These are phyloP conservation scores for Agrocybe chaxingu DNA, from an alignment of 768 basidiomycete genomes.

Conservation along the genomic window DNA sequence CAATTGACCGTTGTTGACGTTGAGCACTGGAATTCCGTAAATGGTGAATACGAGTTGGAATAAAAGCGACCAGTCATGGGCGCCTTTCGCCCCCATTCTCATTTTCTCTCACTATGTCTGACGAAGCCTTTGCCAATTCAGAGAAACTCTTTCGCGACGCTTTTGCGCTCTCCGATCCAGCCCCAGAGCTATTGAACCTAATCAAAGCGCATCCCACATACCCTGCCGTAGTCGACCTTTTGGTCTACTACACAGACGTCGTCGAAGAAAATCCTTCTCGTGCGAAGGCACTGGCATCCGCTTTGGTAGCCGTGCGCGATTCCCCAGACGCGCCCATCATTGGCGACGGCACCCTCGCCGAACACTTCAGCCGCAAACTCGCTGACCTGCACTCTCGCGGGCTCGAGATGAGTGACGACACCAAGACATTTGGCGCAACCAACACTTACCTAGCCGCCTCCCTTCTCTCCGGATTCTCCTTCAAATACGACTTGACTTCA, in stretches of 20 bases:
- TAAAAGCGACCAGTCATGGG: too few relatives aligned
- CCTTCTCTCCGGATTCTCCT: constrained; percentile 12
- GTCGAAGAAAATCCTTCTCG: constrained; percentile 8
- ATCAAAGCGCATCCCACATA: constrained; percentile 11
- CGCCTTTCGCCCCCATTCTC: too few relatives aligned
- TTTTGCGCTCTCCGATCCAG: constrained; percentile 7
- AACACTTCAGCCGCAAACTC: background rate
- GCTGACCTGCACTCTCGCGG: constrained; percentile 4
- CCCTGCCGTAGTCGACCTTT: constrained; percentile 4
- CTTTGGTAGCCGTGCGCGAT: background rate
- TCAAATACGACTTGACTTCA: constrained; percentile 6
- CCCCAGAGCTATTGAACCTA: constrained; percentile 7
- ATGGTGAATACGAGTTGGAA: too few relatives aligned
- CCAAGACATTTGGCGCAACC: constrained; percentile 2
- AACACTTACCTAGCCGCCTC: constrained; percentile 9
- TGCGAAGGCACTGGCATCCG: constrained; percentile 7
- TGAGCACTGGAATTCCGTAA: too few relatives aligned
- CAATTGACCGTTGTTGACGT: too few relatives aligned
- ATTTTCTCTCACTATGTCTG: background rate
- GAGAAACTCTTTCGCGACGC: constrained; percentile 10
- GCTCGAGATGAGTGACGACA: background rate
- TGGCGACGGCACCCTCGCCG: constrained; percentile 2
- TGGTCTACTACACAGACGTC: constrained; percentile 5
- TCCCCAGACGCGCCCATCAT: constrained; percentile 7
- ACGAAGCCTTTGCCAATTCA: constrained; percentile 11